Percentiles rank a stretch among this genome's conserved stretches.
Conservation (phyloP, 1,284 basidiomycete genomes). For the Neotropicomus parvogracilis region DNA sequence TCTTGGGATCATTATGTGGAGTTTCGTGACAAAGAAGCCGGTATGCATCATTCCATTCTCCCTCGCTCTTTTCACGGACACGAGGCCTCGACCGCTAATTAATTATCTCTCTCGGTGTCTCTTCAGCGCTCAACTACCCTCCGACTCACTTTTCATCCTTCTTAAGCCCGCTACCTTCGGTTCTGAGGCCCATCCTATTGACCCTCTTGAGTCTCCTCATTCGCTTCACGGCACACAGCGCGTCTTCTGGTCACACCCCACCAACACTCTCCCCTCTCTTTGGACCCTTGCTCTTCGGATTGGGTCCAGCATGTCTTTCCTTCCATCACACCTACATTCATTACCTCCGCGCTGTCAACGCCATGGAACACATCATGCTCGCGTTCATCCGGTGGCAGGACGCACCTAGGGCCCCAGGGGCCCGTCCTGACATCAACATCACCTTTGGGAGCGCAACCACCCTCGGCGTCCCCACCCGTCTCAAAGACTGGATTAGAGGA, state of each 20-base stretch:
- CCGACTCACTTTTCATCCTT: slow-evolving; percentile 65
- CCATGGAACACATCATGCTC: slow-evolving; percentile 85
- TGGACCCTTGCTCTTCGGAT: slow-evolving; percentile 79
- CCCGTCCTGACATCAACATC: slow-evolving; percentile 31
- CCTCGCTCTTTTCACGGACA: slow-evolving; percentile 22
- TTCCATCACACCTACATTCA: slow-evolving; percentile 77
- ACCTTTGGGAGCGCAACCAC: slow-evolving; percentile 47
- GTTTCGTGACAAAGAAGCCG: slow-evolving; percentile 74
- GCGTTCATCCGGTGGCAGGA: slow-evolving; percentile 81
- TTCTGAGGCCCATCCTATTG: slow-evolving; percentile 58
- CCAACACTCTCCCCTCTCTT: slow-evolving; percentile 86
- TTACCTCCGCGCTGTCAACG: slow-evolving; percentile 78
- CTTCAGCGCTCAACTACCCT: slow-evolving; percentile 56
- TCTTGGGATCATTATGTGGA: slow-evolving; percentile 76
- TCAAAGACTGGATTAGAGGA: slow-evolving; percentile 83
- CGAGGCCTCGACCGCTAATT: slow-evolving; percentile 23
- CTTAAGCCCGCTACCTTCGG: slow-evolving; percentile 49
- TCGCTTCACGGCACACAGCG: slow-evolving; percentile 77
- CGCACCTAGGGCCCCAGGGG: slow-evolving; percentile 37
- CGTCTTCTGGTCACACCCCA: slow-evolving; percentile 78
- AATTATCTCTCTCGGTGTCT: slow-evolving; percentile 18
- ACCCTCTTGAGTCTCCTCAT: slow-evolving; percentile 72
- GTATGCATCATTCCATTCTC: slow-evolving; percentile 43
- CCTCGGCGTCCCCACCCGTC: slow-evolving; percentile 67
- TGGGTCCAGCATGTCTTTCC: slow-evolving; percentile 56